Evolutionary conservation across 2,329 filamentous ascomycete species (phyloP).

Genomic region (Colletotrichum simmondsii): DNA sequence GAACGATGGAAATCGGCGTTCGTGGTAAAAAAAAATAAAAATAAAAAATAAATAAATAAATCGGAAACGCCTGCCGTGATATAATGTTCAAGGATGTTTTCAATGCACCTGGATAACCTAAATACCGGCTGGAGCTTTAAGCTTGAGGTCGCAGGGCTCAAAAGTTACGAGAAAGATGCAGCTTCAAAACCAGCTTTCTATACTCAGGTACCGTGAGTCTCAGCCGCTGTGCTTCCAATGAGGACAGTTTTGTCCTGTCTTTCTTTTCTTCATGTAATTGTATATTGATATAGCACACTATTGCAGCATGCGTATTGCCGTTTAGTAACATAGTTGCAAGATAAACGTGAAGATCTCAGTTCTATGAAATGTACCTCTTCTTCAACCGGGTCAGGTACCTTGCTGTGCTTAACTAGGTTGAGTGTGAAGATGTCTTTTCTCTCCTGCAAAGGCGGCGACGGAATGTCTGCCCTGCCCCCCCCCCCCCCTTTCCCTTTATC

Average conservation of each 20-base stretch:
- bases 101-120: not conserved
- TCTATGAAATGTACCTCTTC: too few species aligned
- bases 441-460: conserved; percentile 6
- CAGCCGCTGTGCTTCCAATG: too few species aligned
- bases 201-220: not conserved
- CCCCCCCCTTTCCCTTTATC: not conserved
- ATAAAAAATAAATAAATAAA: too few species aligned
- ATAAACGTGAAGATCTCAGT: too few species aligned
- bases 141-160: conserved; percentile 7
- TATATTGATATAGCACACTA: too few species aligned
- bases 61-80: not conserved
- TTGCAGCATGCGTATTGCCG: too few species aligned
- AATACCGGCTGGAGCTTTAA: not conserved
- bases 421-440: not conserved
- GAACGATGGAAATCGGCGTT: not conserved
- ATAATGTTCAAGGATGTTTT: not conserved
- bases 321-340: too few species aligned
- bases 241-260: too few species aligned
- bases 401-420: too few species aligned
- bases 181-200: not conserved
- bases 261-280: too few species aligned
- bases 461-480: not conserved
- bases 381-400: too few species aligned
- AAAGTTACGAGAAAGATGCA: not conserved
- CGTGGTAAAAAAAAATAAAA: too few species aligned